Percentiles rank a stretch among this genome's conserved stretches.
Conservation (phyloP, 2,329 filamentous ascomycete genomes). For the Xylariomycetidae sp. region DNA sequence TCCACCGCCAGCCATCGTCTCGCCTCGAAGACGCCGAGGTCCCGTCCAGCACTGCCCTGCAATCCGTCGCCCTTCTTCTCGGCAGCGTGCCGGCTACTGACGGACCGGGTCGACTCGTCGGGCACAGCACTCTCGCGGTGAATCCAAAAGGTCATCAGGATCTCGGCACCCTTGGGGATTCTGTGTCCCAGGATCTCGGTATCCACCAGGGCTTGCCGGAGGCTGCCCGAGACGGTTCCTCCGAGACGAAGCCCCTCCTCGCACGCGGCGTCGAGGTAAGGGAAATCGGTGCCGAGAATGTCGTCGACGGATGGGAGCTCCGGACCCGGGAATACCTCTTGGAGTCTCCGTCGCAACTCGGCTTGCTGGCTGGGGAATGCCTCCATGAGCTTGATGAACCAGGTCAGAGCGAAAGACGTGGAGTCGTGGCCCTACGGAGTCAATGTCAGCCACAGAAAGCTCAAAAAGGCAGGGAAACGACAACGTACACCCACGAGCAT, state of each 20-base stretch:
- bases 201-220: slow-evolving; percentile 9
- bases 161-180: slow-evolving; percentile 12
- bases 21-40: slow-evolving; percentile 29
- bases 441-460: background rate
- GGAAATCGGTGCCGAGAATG: slow-evolving; percentile 10
- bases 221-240: slow-evolving; percentile 6
- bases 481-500: slow-evolving; percentile 9
- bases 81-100: slow-evolving; percentile 20
- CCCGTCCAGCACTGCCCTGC: slow-evolving; percentile 6
- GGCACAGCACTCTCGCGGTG: slow-evolving; percentile 15
- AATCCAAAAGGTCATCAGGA: slow-evolving; percentile 17
- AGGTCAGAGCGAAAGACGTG: slow-evolving; percentile 10
- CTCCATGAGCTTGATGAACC: slow-evolving; percentile 13
- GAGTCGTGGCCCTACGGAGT: slow-evolving; percentile 10
- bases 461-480: background rate
- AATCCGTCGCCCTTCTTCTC: slow-evolving; percentile 21
- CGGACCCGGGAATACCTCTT: slow-evolving; percentile 5
- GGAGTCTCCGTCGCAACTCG: slow-evolving; percentile 5
- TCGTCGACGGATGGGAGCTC: slow-evolving; percentile 4
- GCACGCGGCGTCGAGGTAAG: slow-evolving; percentile 8
- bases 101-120: slow-evolving; percentile 23
- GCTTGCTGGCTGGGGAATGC: slow-evolving; percentile 5
- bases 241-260: slow-evolving; percentile 9
- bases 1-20: slow-evolving; percentile 32
- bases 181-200: slow-evolving; percentile 10